Evolutionary conservation across 139 green algal genomes (phyloP).

Genomic region (Choricystis sp.): DNA sequence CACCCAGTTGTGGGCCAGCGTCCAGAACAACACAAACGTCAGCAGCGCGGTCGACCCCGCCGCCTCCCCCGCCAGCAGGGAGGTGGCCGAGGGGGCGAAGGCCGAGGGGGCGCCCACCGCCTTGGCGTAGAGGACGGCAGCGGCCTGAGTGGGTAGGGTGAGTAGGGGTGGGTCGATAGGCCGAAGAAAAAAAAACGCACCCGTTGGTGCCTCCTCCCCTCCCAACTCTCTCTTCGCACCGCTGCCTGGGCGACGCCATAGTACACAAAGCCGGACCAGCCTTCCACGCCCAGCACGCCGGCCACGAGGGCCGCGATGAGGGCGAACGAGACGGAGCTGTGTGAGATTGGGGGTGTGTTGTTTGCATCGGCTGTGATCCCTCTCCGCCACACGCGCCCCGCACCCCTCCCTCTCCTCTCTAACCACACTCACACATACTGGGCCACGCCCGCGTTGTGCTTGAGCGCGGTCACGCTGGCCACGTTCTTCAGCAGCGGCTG

Average conservation of each 20-base stretch:
- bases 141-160: too few relatives aligned
- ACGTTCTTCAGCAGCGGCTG: too few relatives aligned
- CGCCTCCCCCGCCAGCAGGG: neutral
- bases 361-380: too few relatives aligned
- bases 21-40: neutral
- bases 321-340: neutral
- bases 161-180: too few relatives aligned
- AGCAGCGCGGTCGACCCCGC: neutral
- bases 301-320: slow-evolving; percentile 7
- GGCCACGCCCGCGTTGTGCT: neutral
- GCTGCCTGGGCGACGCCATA: slow-evolving; percentile 8
- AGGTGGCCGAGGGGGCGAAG: neutral
- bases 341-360: too few relatives aligned
- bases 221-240: too few relatives aligned
- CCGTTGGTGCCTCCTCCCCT: too few relatives aligned
- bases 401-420: too few relatives aligned
- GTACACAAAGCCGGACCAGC: slow-evolving; percentile 14
- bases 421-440: neutral
- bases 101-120: too few relatives aligned
- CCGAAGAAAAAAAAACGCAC: too few relatives aligned
- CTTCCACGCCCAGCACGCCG: slow-evolving; percentile 9
- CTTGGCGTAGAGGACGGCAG: neutral
- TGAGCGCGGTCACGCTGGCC: too few relatives aligned
- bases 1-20: neutral
- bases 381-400: too few relatives aligned